Evolutionary conservation across 306 rosid genomes (phyloP).

Genomic region (Mimosa pudica): DNA sequence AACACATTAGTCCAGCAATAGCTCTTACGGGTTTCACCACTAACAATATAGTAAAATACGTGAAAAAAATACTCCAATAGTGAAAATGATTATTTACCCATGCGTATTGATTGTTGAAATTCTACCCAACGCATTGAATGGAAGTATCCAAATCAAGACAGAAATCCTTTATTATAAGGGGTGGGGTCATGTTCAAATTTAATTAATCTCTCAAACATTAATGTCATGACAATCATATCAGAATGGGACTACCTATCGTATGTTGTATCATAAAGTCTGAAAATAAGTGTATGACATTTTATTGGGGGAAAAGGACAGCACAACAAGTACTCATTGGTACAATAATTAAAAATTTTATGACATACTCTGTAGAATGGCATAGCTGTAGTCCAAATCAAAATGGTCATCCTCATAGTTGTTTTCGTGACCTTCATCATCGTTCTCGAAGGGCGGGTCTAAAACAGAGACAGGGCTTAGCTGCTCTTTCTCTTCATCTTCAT

Average conservation of each 20-base stretch:
- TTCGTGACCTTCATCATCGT: conserved; percentile 55
- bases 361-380: conserved; percentile 87
- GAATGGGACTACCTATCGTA: conserved; percentile 8
- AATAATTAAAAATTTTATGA: conserved; percentile 34
- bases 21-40: conserved; percentile 32
- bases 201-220: conserved; percentile 27
- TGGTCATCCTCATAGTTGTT: conserved; percentile 39
- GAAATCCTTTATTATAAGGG: conserved; percentile 33
- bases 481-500: conserved; percentile 78
- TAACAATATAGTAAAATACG: not conserved
- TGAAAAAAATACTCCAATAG: conserved; percentile 24
- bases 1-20: not conserved
- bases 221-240: conserved; percentile 39
- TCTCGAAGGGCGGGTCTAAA: conserved; percentile 88
- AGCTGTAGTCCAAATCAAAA: conserved; percentile 80
- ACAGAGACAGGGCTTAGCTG: conserved; percentile 95
- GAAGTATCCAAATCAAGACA: conserved; percentile 33
- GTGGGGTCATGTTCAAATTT: conserved; percentile 46
- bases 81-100: conserved; percentile 26
- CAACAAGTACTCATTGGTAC: conserved; percentile 45
- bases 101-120: conserved; percentile 4
- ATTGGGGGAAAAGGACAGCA: conserved; percentile 49
- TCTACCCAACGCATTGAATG: conserved; percentile 39
- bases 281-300: conserved; percentile 34
- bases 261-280: conserved; percentile 9